phyloP scores from a whole-genome alignment of 176 grass and related monocot genomes.

The Sorghum bicolor region DNA sequence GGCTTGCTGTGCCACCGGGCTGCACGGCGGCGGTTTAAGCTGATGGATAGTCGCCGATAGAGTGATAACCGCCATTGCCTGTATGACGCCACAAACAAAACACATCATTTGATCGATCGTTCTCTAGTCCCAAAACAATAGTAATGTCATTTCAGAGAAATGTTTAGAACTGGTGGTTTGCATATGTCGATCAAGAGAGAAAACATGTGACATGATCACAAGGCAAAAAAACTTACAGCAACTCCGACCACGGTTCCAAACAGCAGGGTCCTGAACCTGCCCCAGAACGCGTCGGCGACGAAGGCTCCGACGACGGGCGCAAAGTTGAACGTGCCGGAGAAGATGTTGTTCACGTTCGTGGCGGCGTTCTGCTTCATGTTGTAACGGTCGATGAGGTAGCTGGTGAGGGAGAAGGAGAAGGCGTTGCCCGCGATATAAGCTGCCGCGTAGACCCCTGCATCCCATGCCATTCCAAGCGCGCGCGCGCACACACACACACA shows the following conservation, averaged over 20 bases:
- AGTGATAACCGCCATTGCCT: constrained; percentile 29
- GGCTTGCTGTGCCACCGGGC: not conserved
- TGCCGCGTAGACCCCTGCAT: constrained; percentile 3
- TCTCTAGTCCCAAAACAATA: no score
- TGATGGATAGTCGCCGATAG: not conserved
- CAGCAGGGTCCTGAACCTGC: constrained; percentile 34
- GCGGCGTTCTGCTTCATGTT: constrained; percentile 19
- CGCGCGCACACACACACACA: not conserved
- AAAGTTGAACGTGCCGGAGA: constrained; percentile 16
- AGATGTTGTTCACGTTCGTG: constrained; percentile 22
- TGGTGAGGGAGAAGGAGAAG: not conserved
- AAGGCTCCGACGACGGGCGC: constrained; percentile 50
- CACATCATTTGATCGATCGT: not conserved
- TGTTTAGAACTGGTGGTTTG: no score
- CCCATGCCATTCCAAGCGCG: no score
- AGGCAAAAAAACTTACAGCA: not conserved
- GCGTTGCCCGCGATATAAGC: not conserved
- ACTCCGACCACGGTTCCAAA: not conserved
- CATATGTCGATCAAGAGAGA: no score
- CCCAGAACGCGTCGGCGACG: constrained; percentile 45
- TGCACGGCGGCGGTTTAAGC: constrained; percentile 32
- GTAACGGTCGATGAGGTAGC: constrained; percentile 12
- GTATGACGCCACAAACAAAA: not conserved
- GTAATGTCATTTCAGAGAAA: no score
- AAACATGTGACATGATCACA: not conserved